phyloP scores from a whole-genome alignment of 176 grass and related monocot genomes.

The Leersia perrieri region DNA sequence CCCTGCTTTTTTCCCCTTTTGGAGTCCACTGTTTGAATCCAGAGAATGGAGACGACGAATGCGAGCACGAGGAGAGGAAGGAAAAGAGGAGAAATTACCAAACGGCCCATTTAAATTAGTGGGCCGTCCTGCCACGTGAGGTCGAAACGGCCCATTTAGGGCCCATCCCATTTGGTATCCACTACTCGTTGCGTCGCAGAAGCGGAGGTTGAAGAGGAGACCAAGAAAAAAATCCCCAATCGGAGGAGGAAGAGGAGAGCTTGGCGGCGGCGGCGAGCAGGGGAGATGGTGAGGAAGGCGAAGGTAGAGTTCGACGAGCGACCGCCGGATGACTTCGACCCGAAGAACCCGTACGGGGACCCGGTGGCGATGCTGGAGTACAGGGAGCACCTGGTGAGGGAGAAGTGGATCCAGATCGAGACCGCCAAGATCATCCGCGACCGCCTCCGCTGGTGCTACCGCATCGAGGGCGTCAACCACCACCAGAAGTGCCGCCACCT shows the following conservation, averaged over 20 bases:
- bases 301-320: conserved; percentile 96
- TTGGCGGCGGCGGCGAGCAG: conserved; percentile 14
- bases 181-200: background rate
- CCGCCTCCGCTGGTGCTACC: conserved; percentile 94
- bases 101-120: background rate
- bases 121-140: background rate
- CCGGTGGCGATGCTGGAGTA: conserved; percentile 98
- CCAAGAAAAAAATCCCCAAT: background rate
- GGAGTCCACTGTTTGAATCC: background rate
- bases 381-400: conserved; percentile 88
- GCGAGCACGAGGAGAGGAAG: background rate
- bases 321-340: conserved; percentile 88
- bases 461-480: conserved; percentile 92
- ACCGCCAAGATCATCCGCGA: conserved; percentile 98
- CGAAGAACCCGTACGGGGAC: conserved; percentile 78
- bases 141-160: background rate
- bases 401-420: conserved; percentile 99
- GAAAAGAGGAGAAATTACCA: too few species aligned
- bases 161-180: too few species aligned
- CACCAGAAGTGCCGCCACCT: conserved; percentile 91
- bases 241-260: background rate
- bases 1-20: background rate
- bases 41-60: background rate
- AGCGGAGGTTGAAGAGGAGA: background rate
- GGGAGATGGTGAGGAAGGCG: conserved; percentile 83